These are phyloP conservation scores for Lactarius akahatsu DNA, from an alignment of 768 basidiomycete genomes.

Conservation along the genomic window DNA sequence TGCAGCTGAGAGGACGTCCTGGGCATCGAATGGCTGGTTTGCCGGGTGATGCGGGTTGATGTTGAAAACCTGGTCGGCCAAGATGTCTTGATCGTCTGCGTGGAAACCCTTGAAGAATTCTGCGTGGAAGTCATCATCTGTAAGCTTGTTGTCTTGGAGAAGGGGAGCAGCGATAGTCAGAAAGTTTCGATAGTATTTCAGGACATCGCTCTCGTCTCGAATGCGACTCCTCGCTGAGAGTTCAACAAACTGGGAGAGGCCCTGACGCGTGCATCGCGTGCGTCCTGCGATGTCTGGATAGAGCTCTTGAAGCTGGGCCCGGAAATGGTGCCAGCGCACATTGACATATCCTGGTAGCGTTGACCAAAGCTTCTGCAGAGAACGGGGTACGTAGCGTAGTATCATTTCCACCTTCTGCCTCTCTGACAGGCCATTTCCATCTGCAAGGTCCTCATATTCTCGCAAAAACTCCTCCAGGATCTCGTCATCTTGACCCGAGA, in stretches of 20 bases:
- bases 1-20: not conserved
- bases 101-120: not conserved
- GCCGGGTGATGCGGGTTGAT: not conserved
- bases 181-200: not conserved
- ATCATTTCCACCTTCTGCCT: not conserved
- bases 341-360: not conserved
- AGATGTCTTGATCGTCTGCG: too few relatives aligned
- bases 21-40: not conserved
- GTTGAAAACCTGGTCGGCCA: too few relatives aligned
- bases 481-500: not conserved
- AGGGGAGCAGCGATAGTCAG: not conserved
- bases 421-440: not conserved
- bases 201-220: not conserved
- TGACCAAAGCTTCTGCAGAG: not conserved
- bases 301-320: not conserved
- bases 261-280: not conserved
- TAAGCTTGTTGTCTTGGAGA: not conserved
- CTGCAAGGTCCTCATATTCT: not conserved
- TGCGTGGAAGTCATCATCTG: not conserved
- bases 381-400: not conserved
- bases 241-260: not conserved
- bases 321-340: not conserved
- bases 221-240: not conserved
- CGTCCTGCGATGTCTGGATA: not conserved
- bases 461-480: not conserved